Percentiles rank a stretch among this genome's conserved stretches.
phyloP scores from a whole-genome alignment of 1,284 basidiomycete genomes.

The Cryptococcus sp. region DNA sequence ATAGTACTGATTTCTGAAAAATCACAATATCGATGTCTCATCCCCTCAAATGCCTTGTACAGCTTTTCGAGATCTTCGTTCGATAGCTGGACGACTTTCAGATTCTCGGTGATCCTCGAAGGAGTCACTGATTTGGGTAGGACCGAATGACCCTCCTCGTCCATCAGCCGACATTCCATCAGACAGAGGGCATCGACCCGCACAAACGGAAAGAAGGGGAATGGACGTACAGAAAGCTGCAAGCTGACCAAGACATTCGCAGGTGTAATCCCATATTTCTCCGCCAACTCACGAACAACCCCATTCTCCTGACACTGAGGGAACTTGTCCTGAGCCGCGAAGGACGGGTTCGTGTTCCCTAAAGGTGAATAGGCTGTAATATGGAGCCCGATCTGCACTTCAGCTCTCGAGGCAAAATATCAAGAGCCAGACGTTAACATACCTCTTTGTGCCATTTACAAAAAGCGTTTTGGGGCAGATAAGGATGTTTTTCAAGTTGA shows the following conservation, averaged over 20 bases:
- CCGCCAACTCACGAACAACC: constrained; percentile 58
- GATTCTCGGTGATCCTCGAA: constrained; percentile 43
- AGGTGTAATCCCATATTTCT: constrained; percentile 57
- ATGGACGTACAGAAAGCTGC: constrained; percentile 49
- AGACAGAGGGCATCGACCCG: too few species aligned
- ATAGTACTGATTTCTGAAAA: constrained; percentile 12
- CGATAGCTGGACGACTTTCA: constrained; percentile 4
- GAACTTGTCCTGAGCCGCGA: constrained; percentile 8
- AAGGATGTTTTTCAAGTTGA: constrained; percentile 71
- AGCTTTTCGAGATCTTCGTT: constrained; percentile 8
- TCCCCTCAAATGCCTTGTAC: constrained; percentile 3
- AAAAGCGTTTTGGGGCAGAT: constrained; percentile 72
- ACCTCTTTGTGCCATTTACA: constrained; percentile 50
- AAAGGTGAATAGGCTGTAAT: constrained; percentile 78
- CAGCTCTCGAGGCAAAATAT: background rate
- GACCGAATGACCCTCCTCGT: constrained; percentile 59
- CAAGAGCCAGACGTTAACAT: background rate
- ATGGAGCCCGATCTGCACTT: constrained; percentile 53
- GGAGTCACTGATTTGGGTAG: constrained; percentile 62
- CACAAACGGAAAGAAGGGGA: constrained; percentile 34
- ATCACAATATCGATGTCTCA: constrained; percentile 18
- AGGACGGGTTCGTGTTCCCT: constrained; percentile 54
- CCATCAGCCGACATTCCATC: constrained; percentile 50
- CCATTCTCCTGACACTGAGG: constrained; percentile 16
- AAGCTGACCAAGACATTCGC: constrained; percentile 50